Percentiles rank a stretch among this genome's conserved stretches.
Evolutionary conservation across 192 early-diverging fungal genomes (phyloP).

Genomic region (Coemansia sp.): DNA sequence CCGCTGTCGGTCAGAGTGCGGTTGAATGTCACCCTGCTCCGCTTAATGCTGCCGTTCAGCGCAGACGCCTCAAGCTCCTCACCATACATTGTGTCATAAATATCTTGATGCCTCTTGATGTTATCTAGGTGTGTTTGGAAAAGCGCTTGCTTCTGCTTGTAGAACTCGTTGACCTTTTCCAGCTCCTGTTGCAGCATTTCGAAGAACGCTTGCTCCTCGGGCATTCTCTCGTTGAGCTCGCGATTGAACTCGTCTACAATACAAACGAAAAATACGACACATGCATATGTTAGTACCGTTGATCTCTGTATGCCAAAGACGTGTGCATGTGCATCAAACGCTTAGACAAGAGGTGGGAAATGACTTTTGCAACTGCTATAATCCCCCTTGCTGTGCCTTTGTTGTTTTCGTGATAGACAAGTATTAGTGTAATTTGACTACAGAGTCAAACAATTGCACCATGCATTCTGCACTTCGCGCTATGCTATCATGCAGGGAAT

Average conservation of each 20-base stretch:
- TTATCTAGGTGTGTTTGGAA: constrained; percentile 38
- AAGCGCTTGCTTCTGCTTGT: constrained; percentile 39
- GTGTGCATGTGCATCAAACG: neutral
- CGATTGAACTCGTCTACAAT: constrained; percentile 38
- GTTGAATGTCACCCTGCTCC: constrained; percentile 6
- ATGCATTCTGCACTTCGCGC: neutral
- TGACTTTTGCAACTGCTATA: no score
- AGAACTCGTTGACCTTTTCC: constrained; percentile 55
- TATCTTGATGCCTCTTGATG: constrained; percentile 46
- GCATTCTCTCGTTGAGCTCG: constrained; percentile 24
- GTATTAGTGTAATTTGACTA: neutral
- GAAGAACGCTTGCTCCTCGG: constrained; percentile 54
- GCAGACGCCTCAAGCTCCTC: constrained; percentile 30
- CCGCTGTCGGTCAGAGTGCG: neutral
- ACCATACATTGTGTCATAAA: constrained; percentile 46
- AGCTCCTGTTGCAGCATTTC: constrained; percentile 52
- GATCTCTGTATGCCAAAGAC: no score
- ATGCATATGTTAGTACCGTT: neutral
- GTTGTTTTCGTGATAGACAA: no score
- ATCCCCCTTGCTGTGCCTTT: no score
- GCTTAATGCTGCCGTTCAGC: constrained; percentile 2
- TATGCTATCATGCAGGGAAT: neutral
- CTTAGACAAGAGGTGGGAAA: neutral
- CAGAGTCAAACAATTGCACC: neutral
- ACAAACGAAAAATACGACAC: neutral